Conservation (phyloP, 257 asterid genomes). For the Penstemon davidsonii region DNA sequence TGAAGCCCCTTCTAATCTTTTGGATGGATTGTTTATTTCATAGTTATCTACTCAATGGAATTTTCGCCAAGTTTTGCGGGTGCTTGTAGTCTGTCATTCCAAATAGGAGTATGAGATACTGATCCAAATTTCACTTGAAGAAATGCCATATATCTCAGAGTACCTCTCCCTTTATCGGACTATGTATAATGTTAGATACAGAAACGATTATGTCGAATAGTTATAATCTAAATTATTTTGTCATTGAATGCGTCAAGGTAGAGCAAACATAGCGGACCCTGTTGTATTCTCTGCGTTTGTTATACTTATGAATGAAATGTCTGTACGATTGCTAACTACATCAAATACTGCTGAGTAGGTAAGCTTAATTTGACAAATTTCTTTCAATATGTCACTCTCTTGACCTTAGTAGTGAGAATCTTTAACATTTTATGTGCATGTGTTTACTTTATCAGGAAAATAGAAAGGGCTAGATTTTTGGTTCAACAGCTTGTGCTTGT, state of each 20-base stretch:
- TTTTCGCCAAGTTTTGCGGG: neutral
- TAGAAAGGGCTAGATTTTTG: slow-evolving; percentile 1
- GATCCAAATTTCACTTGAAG: neutral
- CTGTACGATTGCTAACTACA: slow-evolving; percentile 26
- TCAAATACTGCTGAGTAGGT: slow-evolving; percentile 29
- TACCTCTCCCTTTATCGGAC: neutral
- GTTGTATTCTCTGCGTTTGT: slow-evolving; percentile 18
- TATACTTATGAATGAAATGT: slow-evolving; percentile 27
- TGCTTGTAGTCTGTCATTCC: neutral
- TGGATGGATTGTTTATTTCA: slow-evolving; percentile 67
- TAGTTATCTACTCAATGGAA: slow-evolving; percentile 21
- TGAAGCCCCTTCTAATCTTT: slow-evolving; percentile 63
- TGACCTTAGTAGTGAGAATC: slow-evolving; percentile 16
- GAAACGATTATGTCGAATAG: neutral
- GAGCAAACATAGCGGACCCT: neutral
- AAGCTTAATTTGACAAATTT: slow-evolving; percentile 24
- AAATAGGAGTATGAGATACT: neutral
- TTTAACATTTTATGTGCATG: neutral
- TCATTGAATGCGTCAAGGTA: slow-evolving; percentile 24
- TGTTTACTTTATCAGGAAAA: slow-evolving; percentile 8
- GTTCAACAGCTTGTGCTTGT: slow-evolving; percentile 28
- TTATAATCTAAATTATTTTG: slow-evolving; percentile 13
- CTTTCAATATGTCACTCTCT: slow-evolving; percentile 16
- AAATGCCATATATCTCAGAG: neutral
- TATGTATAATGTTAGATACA: slow-evolving; percentile 2